Evolutionary conservation across 345 rosid genomes (phyloP).

Genomic region (Salix exigua): DNA sequence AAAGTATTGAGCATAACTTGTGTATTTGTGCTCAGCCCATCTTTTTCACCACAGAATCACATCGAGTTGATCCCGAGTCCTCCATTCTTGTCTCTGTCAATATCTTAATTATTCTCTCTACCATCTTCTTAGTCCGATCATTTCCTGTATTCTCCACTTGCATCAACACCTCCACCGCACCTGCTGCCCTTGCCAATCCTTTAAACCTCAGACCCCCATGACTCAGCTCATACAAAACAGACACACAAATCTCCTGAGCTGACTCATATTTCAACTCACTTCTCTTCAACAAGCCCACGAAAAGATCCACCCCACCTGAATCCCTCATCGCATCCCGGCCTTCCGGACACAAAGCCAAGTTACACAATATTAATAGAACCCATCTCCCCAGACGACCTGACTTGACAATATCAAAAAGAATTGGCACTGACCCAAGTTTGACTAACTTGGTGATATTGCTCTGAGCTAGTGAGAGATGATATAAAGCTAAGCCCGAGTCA

Average conservation of each 20-base stretch:
- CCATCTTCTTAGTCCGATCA: conserved; percentile 47
- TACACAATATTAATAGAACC: conserved; percentile 50
- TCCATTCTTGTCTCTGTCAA: conserved; percentile 35
- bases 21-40: conserved; percentile 35
- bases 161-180: conserved; percentile 49
- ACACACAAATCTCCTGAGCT: conserved; percentile 53
- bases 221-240: conserved; percentile 57
- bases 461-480: conserved; percentile 69
- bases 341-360: conserved; percentile 47
- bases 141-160: conserved; percentile 46
- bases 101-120: conserved; percentile 43
- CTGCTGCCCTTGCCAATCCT: conserved; percentile 67
- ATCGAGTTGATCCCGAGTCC: conserved; percentile 36
- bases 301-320: conserved; percentile 70
- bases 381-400: conserved; percentile 51
- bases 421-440: conserved; percentile 56
- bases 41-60: conserved; percentile 24
- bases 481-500: conserved; percentile 80
- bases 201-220: conserved; percentile 61
- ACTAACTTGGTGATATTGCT: conserved; percentile 62
- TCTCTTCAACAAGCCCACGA: conserved; percentile 46
- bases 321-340: conserved; percentile 68
- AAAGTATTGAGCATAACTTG: conserved; percentile 42
- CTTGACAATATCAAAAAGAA: conserved; percentile 49
- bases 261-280: conserved; percentile 42